Conservation (phyloP, 371 early-diverging fungal genomes). For the Chytridiales sp. region DNA sequence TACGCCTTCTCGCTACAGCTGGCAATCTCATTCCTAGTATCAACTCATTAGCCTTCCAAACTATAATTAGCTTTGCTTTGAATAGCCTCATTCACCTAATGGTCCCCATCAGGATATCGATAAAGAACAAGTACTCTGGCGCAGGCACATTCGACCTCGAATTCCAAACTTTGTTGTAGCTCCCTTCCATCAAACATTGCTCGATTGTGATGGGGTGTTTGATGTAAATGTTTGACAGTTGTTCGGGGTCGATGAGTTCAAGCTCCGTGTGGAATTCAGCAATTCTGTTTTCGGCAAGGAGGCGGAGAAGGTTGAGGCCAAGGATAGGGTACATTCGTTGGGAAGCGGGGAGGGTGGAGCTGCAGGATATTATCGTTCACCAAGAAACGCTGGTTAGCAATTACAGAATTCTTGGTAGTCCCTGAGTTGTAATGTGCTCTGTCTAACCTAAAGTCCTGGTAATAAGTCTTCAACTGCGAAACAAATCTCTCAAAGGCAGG, state of each 20-base stretch:
- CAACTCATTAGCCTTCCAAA: background rate
- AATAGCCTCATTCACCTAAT: constrained; percentile 62
- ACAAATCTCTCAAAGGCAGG: constrained; percentile 91
- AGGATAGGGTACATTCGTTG: constrained; percentile 80
- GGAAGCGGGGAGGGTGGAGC: constrained; percentile 70
- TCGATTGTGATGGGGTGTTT: constrained; percentile 84
- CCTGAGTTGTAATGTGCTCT: background rate
- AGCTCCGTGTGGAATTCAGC: constrained; percentile 94
- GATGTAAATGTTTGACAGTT: constrained; percentile 78
- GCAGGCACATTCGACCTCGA: constrained; percentile 82
- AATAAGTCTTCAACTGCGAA: constrained; percentile 88
- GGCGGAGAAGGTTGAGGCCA: constrained; percentile 87
- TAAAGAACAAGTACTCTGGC: constrained; percentile 86
- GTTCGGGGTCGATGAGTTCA: constrained; percentile 83
- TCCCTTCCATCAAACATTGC: constrained; percentile 91
- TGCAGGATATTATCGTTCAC: constrained; percentile 14
- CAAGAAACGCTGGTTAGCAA: background rate
- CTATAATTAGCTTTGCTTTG: background rate
- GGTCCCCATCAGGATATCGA: constrained; percentile 89
- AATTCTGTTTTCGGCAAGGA: constrained; percentile 89
- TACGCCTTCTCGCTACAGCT: constrained; percentile 93
- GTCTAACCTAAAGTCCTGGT: constrained; percentile 73
- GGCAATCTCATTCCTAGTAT: constrained; percentile 84
- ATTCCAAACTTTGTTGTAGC: constrained; percentile 94
- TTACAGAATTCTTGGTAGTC: background rate